phyloP scores from a whole-genome alignment of 2,329 filamentous ascomycete species.

The Alternaria angustiovoidea region DNA sequence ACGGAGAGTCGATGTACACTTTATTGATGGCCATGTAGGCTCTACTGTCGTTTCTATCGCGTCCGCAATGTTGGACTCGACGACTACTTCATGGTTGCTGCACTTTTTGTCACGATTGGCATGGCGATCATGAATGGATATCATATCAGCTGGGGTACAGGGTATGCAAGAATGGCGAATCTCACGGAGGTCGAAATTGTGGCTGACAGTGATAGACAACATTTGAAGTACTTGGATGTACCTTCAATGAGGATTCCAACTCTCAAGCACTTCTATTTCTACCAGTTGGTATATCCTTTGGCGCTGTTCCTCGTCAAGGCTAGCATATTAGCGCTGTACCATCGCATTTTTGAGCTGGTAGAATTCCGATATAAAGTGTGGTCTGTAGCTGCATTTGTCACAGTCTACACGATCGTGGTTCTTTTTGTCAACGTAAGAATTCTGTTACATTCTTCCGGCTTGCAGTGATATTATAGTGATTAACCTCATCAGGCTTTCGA shows the following conservation, averaged over 20 bases:
- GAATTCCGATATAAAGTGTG: conserved; percentile 16
- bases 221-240: not conserved
- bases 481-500: conserved; percentile 27
- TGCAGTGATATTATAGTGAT: too few species aligned
- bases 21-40: too few species aligned
- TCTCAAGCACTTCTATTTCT: conserved; percentile 26
- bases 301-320: conserved; percentile 32
- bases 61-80: not conserved
- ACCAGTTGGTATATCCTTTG: conserved; percentile 35
- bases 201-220: not conserved
- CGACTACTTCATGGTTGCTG: not conserved
- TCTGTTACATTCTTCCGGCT: too few species aligned
- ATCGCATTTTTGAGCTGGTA: conserved; percentile 25
- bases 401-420: conserved; percentile 19
- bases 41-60: too few species aligned
- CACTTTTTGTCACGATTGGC: conserved; percentile 4
- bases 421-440: conserved; percentile 22
- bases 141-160: conserved; percentile 11
- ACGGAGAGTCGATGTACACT: too few species aligned
- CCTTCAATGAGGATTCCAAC: not conserved
- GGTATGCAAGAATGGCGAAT: not conserved
- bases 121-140: conserved; percentile 8
- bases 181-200: too few species aligned
- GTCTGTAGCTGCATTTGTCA: conserved; percentile 15
- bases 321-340: conserved; percentile 33